These are phyloP conservation scores for Aspergillus sp. DNA, from an alignment of 2,329 filamentous ascomycete species.

Conservation along the genomic window DNA sequence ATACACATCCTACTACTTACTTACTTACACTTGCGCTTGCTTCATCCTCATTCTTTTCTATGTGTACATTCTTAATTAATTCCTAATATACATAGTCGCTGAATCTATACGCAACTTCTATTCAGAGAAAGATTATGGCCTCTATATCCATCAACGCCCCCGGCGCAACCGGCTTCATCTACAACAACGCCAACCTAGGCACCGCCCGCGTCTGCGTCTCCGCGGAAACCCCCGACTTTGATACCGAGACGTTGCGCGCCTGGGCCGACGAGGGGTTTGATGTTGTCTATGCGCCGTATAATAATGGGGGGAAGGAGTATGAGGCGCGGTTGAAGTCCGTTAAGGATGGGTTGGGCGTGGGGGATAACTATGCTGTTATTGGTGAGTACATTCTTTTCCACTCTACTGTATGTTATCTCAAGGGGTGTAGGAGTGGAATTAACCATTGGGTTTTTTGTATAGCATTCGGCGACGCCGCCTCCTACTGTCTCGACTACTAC, in stretches of 20 bases:
- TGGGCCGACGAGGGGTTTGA: slow-evolving; percentile 65
- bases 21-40: too few species aligned
- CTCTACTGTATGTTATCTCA: too few species aligned
- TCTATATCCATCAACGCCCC: slow-evolving; percentile 37
- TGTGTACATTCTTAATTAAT: too few species aligned
- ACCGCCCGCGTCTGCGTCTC: slow-evolving; percentile 38
- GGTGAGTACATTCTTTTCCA: slow-evolving; percentile 40
- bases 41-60: too few species aligned
- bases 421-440: too few species aligned
- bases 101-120: too few species aligned
- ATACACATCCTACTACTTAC: not conserved
- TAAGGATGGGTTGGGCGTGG: slow-evolving; percentile 57
- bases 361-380: slow-evolving; percentile 64
- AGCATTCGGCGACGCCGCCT: slow-evolving; percentile 66
- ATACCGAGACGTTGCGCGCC: slow-evolving; percentile 54
- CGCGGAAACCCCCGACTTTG: slow-evolving; percentile 50
- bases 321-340: slow-evolving; percentile 53
- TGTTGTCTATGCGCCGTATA: slow-evolving; percentile 59
- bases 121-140: too few species aligned
- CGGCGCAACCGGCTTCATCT: slow-evolving; percentile 35
- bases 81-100: too few species aligned
- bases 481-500: slow-evolving; percentile 60
- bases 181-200: slow-evolving; percentile 34
- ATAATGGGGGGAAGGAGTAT: slow-evolving; percentile 54
- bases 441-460: too few species aligned